Conservation (phyloP, 495 filamentous ascomycete genomes). For the Amorphotheca resinae region DNA sequence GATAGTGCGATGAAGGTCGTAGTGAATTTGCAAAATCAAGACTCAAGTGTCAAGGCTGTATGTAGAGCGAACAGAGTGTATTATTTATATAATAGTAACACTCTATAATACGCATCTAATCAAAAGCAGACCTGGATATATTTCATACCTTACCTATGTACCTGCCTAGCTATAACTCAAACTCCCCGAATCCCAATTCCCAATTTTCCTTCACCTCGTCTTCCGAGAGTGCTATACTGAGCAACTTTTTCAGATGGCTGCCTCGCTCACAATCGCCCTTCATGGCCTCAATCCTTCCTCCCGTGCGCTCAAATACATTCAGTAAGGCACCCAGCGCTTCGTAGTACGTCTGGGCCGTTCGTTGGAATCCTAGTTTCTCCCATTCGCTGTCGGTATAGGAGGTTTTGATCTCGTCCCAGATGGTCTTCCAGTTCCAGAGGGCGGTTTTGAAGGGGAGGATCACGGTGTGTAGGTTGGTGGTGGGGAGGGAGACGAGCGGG, state of each 20-base stretch:
- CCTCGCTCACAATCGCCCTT: slow-evolving; percentile 19
- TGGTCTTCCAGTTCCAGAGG: slow-evolving; percentile 15
- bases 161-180: no score
- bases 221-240: no score
- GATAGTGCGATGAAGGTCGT: no score
- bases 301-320: slow-evolving; percentile 9
- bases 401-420: slow-evolving; percentile 19
- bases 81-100: no score
- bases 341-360: slow-evolving; percentile 17
- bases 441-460: slow-evolving; percentile 16
- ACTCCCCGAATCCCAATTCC: no score
- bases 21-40: no score
- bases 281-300: slow-evolving; percentile 7
- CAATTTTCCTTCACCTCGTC: no score
- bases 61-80: no score
- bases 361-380: slow-evolving; percentile 19
- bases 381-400: slow-evolving; percentile 7
- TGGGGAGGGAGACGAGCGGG: slow-evolving; percentile 6
- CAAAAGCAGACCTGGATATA: no score
- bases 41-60: no score
- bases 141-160: no score
- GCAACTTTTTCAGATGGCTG: slow-evolving; percentile 15
- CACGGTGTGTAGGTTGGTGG: slow-evolving; percentile 2
- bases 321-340: slow-evolving; percentile 10
- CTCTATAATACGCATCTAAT: no score